These are phyloP conservation scores for Aspergillus affinis DNA, from an alignment of 495 filamentous ascomycete genomes.

Conservation along the genomic window DNA sequence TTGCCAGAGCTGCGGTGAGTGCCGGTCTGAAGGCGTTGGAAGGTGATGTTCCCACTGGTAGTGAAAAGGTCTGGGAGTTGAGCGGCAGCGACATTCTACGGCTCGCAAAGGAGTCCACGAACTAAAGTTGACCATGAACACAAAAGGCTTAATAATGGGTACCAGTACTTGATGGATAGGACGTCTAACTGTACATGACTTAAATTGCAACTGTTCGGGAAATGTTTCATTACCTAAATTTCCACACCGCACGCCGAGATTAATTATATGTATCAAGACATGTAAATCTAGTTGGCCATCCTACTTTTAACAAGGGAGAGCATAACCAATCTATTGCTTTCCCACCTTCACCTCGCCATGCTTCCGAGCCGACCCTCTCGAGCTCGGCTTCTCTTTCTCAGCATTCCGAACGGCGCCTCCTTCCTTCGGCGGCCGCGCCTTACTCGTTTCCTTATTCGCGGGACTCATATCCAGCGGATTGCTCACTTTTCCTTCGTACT, in stretches of 20 bases:
- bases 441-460: conserved; percentile 59
- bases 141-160: neutral
- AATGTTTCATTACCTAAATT: neutral
- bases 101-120: conserved; percentile 24
- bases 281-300: neutral
- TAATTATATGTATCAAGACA: neutral
- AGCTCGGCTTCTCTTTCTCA: conserved; percentile 42
- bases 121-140: neutral
- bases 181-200: neutral
- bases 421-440: conserved; percentile 44
- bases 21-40: conserved; percentile 47
- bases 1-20: conserved; percentile 70
- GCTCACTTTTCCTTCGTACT: conserved; percentile 25
- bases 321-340: conserved; percentile 3
- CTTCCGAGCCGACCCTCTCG: conserved; percentile 49
- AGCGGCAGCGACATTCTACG: conserved; percentile 38
- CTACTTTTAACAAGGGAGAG: neutral
- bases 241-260: neutral
- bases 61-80: conserved; percentile 46
- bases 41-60: conserved; percentile 43
- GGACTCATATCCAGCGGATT: conserved; percentile 60
- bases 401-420: conserved; percentile 46
- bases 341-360: conserved; percentile 27
- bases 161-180: neutral
- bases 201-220: neutral